Conservation (phyloP, 2,329 filamentous ascomycete species). For the Hypoxylon rubiginosum region DNA sequence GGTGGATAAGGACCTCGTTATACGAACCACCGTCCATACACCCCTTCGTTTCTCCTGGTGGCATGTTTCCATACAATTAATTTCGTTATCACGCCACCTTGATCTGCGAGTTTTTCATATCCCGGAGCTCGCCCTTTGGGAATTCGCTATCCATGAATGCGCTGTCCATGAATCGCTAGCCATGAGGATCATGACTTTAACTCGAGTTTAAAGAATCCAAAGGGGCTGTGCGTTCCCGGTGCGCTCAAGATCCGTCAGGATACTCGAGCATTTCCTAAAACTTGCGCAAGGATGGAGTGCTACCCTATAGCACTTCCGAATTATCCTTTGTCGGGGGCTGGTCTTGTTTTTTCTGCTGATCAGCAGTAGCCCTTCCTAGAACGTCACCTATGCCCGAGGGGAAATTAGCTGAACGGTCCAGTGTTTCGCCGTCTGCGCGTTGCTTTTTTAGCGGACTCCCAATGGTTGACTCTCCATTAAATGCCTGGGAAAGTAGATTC, state of each 20-base stretch:
- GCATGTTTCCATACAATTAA: not conserved
- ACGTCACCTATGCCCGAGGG: slow-evolving; percentile 59
- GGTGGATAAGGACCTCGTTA: slow-evolving; percentile 9
- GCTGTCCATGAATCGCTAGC: not conserved
- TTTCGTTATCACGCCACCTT: not conserved
- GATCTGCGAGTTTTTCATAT: not conserved
- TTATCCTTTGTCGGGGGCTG: slow-evolving; percentile 39
- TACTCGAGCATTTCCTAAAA: not conserved
- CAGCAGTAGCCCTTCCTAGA: slow-evolving; percentile 52
- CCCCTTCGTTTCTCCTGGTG: not conserved
- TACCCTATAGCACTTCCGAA: slow-evolving; percentile 50
- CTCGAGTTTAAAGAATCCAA: not conserved
- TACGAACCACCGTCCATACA: slow-evolving; percentile 1
- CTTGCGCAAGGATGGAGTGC: not conserved
- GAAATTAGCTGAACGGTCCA: slow-evolving; percentile 55
- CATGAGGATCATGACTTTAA: not conserved
- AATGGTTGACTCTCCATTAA: slow-evolving; percentile 64
- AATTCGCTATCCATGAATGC: not conserved
- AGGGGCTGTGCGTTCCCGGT: not conserved
- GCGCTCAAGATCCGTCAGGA: not conserved
- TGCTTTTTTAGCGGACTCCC: slow-evolving; percentile 84
- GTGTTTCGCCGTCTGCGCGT: slow-evolving; percentile 67
- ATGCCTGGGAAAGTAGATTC: slow-evolving; percentile 59
- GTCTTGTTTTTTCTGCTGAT: slow-evolving; percentile 41
- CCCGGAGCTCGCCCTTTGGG: not conserved